A percentile compares a stretch with the other conserved stretches of the same genome.
These are phyloP conservation scores for Tetragonia tetragonoides DNA, from an alignment of 148 eudicot genomes.

Conservation along the genomic window DNA sequence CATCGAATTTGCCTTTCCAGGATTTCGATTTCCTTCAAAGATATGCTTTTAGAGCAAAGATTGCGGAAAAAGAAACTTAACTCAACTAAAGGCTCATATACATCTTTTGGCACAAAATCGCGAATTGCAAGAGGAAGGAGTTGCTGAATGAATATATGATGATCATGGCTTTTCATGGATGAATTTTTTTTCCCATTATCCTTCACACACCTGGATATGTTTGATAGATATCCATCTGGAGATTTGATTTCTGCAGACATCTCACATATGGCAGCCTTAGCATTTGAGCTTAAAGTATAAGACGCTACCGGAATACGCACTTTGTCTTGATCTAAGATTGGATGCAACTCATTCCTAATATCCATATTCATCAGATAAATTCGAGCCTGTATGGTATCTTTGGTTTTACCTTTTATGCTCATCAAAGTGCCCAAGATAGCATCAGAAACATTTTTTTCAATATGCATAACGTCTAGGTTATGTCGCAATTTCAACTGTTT, in stretches of 20 bases:
- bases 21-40: conserved; percentile 5
- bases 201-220: conserved; percentile 13
- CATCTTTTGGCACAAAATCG: background rate
- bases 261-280: background rate
- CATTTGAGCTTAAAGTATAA: background rate
- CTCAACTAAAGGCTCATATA: background rate
- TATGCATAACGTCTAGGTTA: background rate
- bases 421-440: background rate
- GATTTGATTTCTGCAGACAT: background rate
- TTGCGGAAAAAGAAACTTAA: background rate
- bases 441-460: background rate
- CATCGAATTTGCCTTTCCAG: conserved; percentile 15
- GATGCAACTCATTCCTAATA: no score
- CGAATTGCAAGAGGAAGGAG: no score
- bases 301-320: background rate
- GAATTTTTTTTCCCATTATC: background rate
- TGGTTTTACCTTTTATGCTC: background rate
- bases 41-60: background rate
- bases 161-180: background rate
- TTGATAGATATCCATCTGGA: conserved; percentile 12
- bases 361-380: no score
- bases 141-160: background rate
- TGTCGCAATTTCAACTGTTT: background rate
- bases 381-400: no score
- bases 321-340: background rate